Evolutionary conservation across 306 rosid species (phyloP), one percentile per base, ranked within the genome.

Genomic region (Trifolium fragiferum): DNA sequence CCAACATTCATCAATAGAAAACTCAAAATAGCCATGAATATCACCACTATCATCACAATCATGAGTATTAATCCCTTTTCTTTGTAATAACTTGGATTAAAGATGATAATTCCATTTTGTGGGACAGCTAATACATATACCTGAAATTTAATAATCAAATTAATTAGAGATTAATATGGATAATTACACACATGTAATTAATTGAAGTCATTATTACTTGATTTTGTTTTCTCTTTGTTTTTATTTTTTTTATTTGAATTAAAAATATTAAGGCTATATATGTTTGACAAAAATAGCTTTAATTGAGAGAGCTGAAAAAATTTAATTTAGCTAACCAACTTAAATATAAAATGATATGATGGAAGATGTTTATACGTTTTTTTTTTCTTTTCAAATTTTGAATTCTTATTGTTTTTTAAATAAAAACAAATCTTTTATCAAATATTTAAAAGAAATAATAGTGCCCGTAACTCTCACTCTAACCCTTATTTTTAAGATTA

Each of bases 61-160:
- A 90, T 54, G 1, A 90, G 78, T 57, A 41, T 23, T 54, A 80
- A 50, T 23, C 84, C 89, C 38, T 74, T 40, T 66, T 63, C 57
- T 54, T 78, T 82, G 21, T 70, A 54, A 71, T 70, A 54, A 73
- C 70, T 81, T 49, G 37, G 67, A 43, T 80, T 78, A 44, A 65
- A 72, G 46, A 18, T 68, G 5, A 61, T 54, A 25, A 63, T 10
- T 66, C 25, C 76, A 40, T 79, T 74, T 18, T 84, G 80, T 5
- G 84, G 88, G 54, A 81, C 23, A 27, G 75, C 87, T 72, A 85
- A 37, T n/a, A 81, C 82, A 66, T 77, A 74, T 32, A 85, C 92
- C 97, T 93, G 87, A 20, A 3, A 51, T 51, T 44, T 44, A 44
- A 13, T 44, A 4, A 44, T 37, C 40, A 44, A 13, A 12, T 38